A percentile compares a stretch with the other conserved stretches of the same genome.
Evolutionary conservation across 2,329 filamentous ascomycete species (phyloP).

Genomic region (Ascochyta koolunga): DNA sequence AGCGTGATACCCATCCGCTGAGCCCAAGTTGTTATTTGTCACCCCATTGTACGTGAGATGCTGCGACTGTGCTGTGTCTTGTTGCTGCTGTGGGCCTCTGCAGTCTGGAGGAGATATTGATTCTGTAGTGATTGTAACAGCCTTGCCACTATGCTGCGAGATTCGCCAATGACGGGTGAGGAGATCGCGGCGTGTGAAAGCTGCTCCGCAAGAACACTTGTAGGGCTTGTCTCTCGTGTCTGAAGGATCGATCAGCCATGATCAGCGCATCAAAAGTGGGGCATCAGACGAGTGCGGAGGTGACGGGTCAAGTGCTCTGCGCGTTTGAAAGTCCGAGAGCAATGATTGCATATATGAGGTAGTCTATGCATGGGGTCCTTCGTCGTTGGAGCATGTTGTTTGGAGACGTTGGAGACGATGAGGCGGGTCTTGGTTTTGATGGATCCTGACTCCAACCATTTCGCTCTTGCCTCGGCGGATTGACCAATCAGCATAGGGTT

Average conservation of each 20-base stretch:
- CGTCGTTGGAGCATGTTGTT: constrained; percentile 19
- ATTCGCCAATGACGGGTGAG: constrained; percentile 42
- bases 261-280: neutral
- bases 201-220: constrained; percentile 34
- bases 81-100: neutral
- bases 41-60: neutral
- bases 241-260: constrained; percentile 21
- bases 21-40: neutral
- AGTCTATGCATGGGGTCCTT: constrained; percentile 31
- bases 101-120: constrained; percentile 13
- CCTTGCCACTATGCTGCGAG: constrained; percentile 26
- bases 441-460: neutral
- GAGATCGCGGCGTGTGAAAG: constrained; percentile 38
- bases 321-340: constrained; percentile 38
- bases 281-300: constrained; percentile 38
- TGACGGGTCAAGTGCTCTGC: constrained; percentile 40
- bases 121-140: constrained; percentile 2
- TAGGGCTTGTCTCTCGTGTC: constrained; percentile 42
- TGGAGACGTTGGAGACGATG: constrained; percentile 19
- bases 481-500: neutral
- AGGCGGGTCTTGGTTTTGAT: neutral
- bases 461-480: neutral
- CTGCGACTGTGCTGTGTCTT: neutral
- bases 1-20: neutral
- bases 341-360: constrained; percentile 34